Evolutionary conservation across 148 eudicot genomes (phyloP).

Genomic region (Cornus kousa): DNA sequence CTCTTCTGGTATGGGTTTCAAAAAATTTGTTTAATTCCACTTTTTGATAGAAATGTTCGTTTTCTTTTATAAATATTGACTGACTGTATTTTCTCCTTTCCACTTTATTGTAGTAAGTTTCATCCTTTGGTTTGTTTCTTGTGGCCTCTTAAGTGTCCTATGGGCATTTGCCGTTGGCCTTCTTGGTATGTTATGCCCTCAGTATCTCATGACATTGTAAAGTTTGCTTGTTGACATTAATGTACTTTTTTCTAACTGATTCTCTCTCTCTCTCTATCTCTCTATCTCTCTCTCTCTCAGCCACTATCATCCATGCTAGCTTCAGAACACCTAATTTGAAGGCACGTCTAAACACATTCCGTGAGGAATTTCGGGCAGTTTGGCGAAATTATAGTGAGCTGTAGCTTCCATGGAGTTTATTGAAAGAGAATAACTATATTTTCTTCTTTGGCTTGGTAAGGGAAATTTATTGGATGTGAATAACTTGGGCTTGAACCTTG

Average conservation of each 20-base stretch:
- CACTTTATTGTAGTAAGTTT: conserved; percentile 58
- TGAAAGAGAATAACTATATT: neutral
- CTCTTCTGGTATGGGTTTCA: conserved; percentile 49
- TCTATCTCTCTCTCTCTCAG: conserved; percentile 29
- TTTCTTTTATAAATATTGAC: neutral
- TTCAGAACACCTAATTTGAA: conserved; percentile 79
- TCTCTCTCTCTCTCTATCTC: conserved; percentile 9
- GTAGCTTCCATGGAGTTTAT: conserved; percentile 24
- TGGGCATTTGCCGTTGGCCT: conserved; percentile 67
- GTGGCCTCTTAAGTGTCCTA: conserved; percentile 63
- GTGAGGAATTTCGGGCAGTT: conserved; percentile 87
- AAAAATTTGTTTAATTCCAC: neutral
- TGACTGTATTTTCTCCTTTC: conserved; percentile 7
- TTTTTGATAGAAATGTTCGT: neutral
- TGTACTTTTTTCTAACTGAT: neutral
- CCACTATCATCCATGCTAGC: conserved; percentile 73
- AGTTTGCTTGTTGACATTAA: neutral
- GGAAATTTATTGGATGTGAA: neutral
- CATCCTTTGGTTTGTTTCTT: conserved; percentile 87
- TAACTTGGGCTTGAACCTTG: neutral
- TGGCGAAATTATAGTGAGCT: conserved; percentile 85
- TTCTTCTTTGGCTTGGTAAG: neutral
- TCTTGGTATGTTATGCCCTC: conserved; percentile 40
- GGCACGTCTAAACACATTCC: conserved; percentile 81
- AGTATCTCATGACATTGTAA: neutral